Evolutionary conservation across 2,329 filamentous ascomycete genomes (phyloP), one percentile per base, ranked within the genome.

Genomic region (Ceratocystis papillata): DNA sequence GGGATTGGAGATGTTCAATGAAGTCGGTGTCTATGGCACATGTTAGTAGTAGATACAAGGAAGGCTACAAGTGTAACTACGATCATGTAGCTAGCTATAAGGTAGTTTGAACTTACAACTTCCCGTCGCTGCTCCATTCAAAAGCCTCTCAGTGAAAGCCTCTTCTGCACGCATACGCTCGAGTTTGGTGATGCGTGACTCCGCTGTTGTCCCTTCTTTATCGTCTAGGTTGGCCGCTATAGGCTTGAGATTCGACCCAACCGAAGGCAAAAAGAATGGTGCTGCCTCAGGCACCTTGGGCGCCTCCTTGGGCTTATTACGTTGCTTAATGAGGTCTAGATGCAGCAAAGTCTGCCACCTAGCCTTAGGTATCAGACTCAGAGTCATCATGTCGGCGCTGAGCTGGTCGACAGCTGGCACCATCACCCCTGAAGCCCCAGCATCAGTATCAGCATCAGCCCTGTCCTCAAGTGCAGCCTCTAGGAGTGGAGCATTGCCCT

Each of bases 271-370:
- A 79, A 97, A 97, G 80, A 97, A 97, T 0, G 94, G 95, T 0
- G 93, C 93, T 73, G 95, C 96, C 74, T 96, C 90, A 0, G 94
- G 94, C 5, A 86, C 83, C 77, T 96, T 96, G 17, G 92, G 92
- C 0, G 92, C 84, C 75, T 96, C 91, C 70, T 86, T 92, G 0
- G 95, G 94, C 76, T 94, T 96, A 77, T 99, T 99, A 68, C 94
- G 88, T 75, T 91, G 85, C 77, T 92, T 89, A 73, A 99, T 96
- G 30, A 91, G 78, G 73, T 99, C 94, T 1, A 99, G 81, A 74
- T 99, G 90, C 33, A 99, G 80, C 15, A 99, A 80, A 0, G 91
- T 96, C 75, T 97, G 93, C 94, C 94, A 99, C 71, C 88, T 84
- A 69, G 88, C 90, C 74, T 89, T 91, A 10, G 94, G 95, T 3